Conservation (phyloP, 805 yeast species). For the Metschnikowia continentalis region DNA sequence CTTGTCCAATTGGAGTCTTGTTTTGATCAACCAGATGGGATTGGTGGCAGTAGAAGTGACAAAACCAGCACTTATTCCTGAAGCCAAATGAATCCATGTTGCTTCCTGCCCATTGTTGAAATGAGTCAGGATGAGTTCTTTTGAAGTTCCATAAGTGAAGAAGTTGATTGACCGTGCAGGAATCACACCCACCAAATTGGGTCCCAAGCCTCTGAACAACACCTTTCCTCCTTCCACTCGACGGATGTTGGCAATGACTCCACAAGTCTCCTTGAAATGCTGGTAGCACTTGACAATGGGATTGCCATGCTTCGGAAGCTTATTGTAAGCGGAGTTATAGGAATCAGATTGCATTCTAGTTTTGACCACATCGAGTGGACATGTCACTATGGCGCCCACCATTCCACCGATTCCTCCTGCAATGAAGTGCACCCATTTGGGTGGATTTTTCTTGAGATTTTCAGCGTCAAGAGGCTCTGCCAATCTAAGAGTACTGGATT, state of each 20-base stretch:
- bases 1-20: constrained; percentile 88
- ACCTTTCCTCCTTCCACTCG: constrained; percentile 78
- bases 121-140: constrained; percentile 61
- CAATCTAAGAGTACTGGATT: constrained; percentile 50
- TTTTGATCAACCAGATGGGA: constrained; percentile 96
- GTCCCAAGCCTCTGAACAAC: constrained; percentile 91
- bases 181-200: constrained; percentile 93
- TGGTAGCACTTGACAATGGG: constrained; percentile 46
- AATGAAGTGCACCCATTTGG: constrained; percentile 71
- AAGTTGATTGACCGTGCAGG: constrained; percentile 97
- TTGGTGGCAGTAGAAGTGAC: constrained; percentile 95
- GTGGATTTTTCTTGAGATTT: constrained; percentile 14
- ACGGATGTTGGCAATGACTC: constrained; percentile 66
- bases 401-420: constrained; percentile 95
- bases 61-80: constrained; percentile 90
- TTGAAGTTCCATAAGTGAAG: constrained; percentile 93
- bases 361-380: constrained; percentile 95
- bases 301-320: constrained; percentile 36
- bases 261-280: constrained; percentile 81
- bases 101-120: constrained; percentile 75
- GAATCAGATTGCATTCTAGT: constrained; percentile 92
- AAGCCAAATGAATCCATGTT: constrained; percentile 76
- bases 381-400: constrained; percentile 93
- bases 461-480: constrained; percentile 26
- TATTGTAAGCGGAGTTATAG: constrained; percentile 54